Base-by-base conservation (phyloP, 352 stramenopile genomes). In the Phytophthora boehmeriae region DNA sequence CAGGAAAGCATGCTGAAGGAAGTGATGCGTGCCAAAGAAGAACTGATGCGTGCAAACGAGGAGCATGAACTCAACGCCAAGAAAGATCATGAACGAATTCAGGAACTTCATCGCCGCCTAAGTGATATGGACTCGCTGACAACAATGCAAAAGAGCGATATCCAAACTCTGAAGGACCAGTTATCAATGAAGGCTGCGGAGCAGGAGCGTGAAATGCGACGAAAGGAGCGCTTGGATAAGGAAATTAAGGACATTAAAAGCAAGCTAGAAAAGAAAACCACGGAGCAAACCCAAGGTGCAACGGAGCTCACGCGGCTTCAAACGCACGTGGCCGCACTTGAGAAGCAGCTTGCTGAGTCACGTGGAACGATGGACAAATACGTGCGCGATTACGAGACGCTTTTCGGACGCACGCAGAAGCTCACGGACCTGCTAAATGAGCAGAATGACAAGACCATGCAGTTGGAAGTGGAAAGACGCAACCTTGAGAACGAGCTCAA, bases 1-100 rank as follows among this genome's bases (percentile, higher is more conserved):
- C 93, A 98, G 71, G 96, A 99, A 53, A 98, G 92, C 56, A 92
- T 96, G 81, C 71, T 97, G 30, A 94, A 93, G 50, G 83, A 98
- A 60, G 87, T 97, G 6, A 89, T 97, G 65, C 88, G 86, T 19
- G 89, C 90, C 32, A 93, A 97, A 27, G 89, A 97, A 44, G 88
- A 97, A 62, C 78, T 97, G 23, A 86, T 90, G 62, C 83, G 89
- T 2, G 72, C 90, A 52, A 95, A 95, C 48, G 88, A 96, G 28
- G 86, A 95, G 72, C 82, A 93, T 45, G 83, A 93, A 44, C 70
- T 54, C 20, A 93, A 92, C 54, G 72, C 84, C 22, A 86, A 87
- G 57, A 93, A 92, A 44, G 86, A 95, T 36, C 83, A 93, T 52
- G 75, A 90, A 28, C 79, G 86, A 10, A 83, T 95, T 11, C 83